phyloP scores from a whole-genome alignment of 2,329 filamentous ascomycete genomes.

The Penicillium brevicompactum region DNA sequence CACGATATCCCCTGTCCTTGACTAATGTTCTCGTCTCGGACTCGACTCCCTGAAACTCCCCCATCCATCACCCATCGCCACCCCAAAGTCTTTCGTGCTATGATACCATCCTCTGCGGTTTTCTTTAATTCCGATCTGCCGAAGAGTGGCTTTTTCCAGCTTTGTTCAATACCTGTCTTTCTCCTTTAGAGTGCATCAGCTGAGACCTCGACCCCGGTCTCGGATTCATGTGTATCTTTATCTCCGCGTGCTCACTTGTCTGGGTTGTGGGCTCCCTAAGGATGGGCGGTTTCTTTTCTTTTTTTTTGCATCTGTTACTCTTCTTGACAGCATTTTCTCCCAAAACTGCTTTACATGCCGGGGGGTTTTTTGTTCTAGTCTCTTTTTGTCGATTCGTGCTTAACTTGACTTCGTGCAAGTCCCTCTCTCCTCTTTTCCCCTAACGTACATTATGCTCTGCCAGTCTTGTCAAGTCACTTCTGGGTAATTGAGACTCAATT shows the following conservation, averaged over 20 bases:
- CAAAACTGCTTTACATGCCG: slow-evolving; percentile 21
- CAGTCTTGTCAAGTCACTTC: slow-evolving; percentile 3
- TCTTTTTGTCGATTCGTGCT: slow-evolving; percentile 18
- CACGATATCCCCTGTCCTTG: slow-evolving; percentile 36
- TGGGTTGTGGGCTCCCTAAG: slow-evolving; percentile 12
- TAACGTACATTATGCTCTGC: slow-evolving; percentile 23
- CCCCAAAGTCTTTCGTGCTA: slow-evolving; percentile 32
- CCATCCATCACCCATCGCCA: not conserved
- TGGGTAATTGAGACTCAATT: not conserved
- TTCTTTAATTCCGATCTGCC: slow-evolving; percentile 27
- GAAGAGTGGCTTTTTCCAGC: slow-evolving; percentile 34
- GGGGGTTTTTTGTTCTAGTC: slow-evolving; percentile 18
- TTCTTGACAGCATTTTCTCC: slow-evolving; percentile 14
- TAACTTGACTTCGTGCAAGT: slow-evolving; percentile 12
- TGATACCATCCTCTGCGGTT: slow-evolving; percentile 40
- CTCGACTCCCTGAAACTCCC: slow-evolving; percentile 13
- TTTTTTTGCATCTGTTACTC: slow-evolving; percentile 10
- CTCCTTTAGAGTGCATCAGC: slow-evolving; percentile 24
- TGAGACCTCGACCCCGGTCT: slow-evolving; percentile 15
- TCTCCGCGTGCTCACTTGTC: slow-evolving; percentile 10
- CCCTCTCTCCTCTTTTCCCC: slow-evolving; percentile 1
- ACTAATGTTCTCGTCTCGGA: slow-evolving; percentile 37
- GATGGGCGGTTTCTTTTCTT: slow-evolving; percentile 15
- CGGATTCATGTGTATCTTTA: slow-evolving; percentile 12
- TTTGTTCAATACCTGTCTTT: slow-evolving; percentile 22